These are phyloP conservation scores for Colletotrichum cereale DNA, from an alignment of 2,329 filamentous ascomycete genomes.

Conservation along the genomic window DNA sequence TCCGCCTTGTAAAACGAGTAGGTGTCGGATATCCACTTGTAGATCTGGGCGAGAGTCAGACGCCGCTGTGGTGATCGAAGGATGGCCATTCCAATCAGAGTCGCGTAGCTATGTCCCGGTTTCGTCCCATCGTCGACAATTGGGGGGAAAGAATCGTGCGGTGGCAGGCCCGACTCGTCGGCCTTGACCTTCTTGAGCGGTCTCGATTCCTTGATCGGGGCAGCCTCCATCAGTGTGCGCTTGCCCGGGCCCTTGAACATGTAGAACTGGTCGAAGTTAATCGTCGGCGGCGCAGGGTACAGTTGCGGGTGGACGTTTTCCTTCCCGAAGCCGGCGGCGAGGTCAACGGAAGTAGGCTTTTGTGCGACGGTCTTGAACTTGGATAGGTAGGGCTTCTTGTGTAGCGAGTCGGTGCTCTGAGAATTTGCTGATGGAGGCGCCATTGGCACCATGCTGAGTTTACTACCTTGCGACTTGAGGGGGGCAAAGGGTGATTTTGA, in stretches of 20 bases:
- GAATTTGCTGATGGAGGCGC: slow-evolving; percentile 69
- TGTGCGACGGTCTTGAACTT: slow-evolving; percentile 70
- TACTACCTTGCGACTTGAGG: slow-evolving; percentile 67
- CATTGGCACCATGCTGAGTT: slow-evolving; percentile 76
- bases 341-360: slow-evolving; percentile 61
- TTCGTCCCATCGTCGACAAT: slow-evolving; percentile 90
- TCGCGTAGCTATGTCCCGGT: slow-evolving; percentile 92
- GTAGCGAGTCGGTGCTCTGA: slow-evolving; percentile 74
- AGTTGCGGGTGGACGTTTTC: slow-evolving; percentile 68
- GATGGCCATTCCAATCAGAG: slow-evolving; percentile 97
- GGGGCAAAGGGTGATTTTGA: slow-evolving; percentile 72
- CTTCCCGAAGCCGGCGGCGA: slow-evolving; percentile 60
- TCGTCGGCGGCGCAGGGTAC: slow-evolving; percentile 61
- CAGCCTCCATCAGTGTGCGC: slow-evolving; percentile 78
- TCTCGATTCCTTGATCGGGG: slow-evolving; percentile 77
- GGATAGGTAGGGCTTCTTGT: slow-evolving; percentile 74
- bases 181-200: slow-evolving; percentile 76
- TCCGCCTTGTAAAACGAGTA: slow-evolving; percentile 88
- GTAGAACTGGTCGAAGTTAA: slow-evolving; percentile 66
- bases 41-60: slow-evolving; percentile 93
- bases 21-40: slow-evolving; percentile 99
- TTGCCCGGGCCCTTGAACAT: slow-evolving; percentile 65
- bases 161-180: slow-evolving; percentile 71
- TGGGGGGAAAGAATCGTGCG: slow-evolving; percentile 82
- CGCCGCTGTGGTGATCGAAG: slow-evolving; percentile 85